These are phyloP conservation scores for Monosporascus sp. DNA, from an alignment of 2,329 filamentous ascomycete species.

Conservation along the genomic window DNA sequence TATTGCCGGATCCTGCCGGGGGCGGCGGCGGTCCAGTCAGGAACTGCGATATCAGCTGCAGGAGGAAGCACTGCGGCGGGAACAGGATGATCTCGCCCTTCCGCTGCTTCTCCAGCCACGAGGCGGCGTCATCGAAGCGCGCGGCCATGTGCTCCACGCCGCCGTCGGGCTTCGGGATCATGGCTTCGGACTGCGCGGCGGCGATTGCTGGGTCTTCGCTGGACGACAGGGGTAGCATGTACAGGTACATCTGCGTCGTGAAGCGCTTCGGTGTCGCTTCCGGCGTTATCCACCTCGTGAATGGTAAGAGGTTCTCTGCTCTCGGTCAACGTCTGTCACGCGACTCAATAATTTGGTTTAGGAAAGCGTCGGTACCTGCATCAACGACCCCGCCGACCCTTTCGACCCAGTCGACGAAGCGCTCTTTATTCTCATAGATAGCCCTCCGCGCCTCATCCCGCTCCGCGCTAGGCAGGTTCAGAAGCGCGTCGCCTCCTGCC, in stretches of 20 bases:
- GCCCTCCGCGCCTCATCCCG: slow-evolving; percentile 60
- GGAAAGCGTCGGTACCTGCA: slow-evolving; percentile 43
- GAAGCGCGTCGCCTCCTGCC: slow-evolving; percentile 40
- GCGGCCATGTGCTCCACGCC: slow-evolving; percentile 65
- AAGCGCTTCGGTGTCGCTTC: slow-evolving; percentile 68
- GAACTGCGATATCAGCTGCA: slow-evolving; percentile 53
- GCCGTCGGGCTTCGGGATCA: slow-evolving; percentile 67
- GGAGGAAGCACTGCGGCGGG: slow-evolving; percentile 79
- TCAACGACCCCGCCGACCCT: slow-evolving; percentile 58
- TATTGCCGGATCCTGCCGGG: slow-evolving; percentile 10
- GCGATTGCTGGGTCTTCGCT: slow-evolving; percentile 22
- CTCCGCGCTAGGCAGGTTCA: slow-evolving; percentile 55
- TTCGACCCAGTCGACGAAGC: slow-evolving; percentile 62
- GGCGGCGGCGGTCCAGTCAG: slow-evolving; percentile 33
- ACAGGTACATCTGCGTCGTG: slow-evolving; percentile 95
- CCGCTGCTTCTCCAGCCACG: slow-evolving; percentile 63
- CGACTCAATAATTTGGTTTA: not conserved
- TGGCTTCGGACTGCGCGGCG: slow-evolving; percentile 42
- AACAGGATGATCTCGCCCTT: slow-evolving; percentile 73
- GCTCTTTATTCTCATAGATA: slow-evolving; percentile 61
- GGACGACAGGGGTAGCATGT: slow-evolving; percentile 63
- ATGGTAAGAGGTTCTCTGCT: slow-evolving; percentile 64
- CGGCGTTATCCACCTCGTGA: slow-evolving; percentile 91
- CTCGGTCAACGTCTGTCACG: not conserved
- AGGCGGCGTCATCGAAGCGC: slow-evolving; percentile 63